Evolutionary conservation across 768 basidiomycete species (phyloP).

Genomic region (Rubroboletus pulcherrimus): DNA sequence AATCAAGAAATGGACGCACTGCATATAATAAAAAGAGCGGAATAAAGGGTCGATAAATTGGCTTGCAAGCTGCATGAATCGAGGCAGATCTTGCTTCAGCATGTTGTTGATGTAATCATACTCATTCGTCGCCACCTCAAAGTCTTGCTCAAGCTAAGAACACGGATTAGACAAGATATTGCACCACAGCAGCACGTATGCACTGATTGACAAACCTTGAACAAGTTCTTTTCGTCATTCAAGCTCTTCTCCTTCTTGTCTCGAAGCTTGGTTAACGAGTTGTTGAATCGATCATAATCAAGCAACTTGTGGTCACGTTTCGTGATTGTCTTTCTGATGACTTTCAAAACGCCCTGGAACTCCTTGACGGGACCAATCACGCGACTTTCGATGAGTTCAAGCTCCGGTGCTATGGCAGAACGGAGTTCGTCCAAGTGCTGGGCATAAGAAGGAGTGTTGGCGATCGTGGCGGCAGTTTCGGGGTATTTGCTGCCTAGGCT

Average conservation of each 20-base stretch:
- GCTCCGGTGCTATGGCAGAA: constrained; percentile 75
- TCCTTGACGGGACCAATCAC: constrained; percentile 87
- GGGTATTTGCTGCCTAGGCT: constrained; percentile 79
- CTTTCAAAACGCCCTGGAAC: constrained; percentile 79
- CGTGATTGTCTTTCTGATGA: constrained; percentile 88
- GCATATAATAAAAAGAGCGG: constrained; percentile 99
- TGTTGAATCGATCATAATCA: constrained; percentile 96
- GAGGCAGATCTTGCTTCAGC: constrained; percentile 88
- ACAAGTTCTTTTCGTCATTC: constrained; percentile 93
- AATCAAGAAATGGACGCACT: constrained; percentile 53
- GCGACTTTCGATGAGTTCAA: constrained; percentile 89
- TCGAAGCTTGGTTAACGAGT: constrained; percentile 88
- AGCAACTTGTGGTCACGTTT: constrained; percentile 97
- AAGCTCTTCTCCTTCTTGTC: constrained; percentile 99
- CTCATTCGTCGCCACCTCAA: constrained; percentile 86
- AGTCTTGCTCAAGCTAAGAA: constrained; percentile 87
- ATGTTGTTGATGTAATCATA: constrained; percentile 91
- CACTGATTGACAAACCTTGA: constrained; percentile 60
- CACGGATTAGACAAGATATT: neutral
- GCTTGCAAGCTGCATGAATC: constrained; percentile 84
- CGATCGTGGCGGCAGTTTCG: constrained; percentile 69
- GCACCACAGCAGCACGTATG: neutral
- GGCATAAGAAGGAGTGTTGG: constrained; percentile 71
- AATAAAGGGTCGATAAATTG: constrained; percentile 97
- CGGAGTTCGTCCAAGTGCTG: constrained; percentile 79